Conservation (phyloP, 768 basidiomycete species). For the Mycena filopes region DNA sequence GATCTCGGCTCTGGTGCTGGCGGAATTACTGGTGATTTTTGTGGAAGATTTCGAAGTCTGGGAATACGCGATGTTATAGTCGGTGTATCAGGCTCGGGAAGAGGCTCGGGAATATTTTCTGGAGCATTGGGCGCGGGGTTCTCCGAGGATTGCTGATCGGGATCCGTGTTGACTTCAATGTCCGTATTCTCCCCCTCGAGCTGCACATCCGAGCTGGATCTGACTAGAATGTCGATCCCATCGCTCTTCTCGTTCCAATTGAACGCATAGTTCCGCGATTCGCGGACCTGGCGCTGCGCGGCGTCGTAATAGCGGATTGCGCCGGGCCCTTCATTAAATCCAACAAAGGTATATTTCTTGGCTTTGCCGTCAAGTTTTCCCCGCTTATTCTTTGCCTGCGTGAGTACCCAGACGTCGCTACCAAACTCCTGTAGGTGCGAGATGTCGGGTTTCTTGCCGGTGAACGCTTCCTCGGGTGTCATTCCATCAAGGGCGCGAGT, state of each 20-base stretch:
- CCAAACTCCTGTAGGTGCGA: slow-evolving; percentile 35
- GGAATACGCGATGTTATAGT: no score
- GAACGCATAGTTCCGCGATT: neutral
- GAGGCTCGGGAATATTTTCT: neutral
- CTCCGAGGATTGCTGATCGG: neutral
- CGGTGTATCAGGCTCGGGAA: no score
- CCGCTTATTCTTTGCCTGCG: no score
- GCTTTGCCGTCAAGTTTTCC: neutral
- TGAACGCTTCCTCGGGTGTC: slow-evolving; percentile 39
- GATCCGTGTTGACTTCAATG: neutral
- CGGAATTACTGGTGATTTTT: no score
- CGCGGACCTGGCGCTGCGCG: neutral
- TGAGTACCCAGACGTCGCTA: slow-evolving; percentile 18
- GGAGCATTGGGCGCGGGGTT: no score
- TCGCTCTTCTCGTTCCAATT: neutral
- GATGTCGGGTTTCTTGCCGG: slow-evolving; percentile 40
- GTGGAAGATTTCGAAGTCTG: no score
- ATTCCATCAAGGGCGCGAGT: slow-evolving; percentile 30
- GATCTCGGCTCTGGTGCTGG: neutral
- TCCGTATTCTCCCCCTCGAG: neutral
- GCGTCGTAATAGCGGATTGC: neutral
- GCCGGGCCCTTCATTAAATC: neutral
- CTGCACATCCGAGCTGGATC: neutral
- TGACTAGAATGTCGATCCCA: neutral
- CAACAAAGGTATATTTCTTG: neutral